Evolutionary conservation across 768 basidiomycete species (phyloP).

Genomic region (Chiua virens): DNA sequence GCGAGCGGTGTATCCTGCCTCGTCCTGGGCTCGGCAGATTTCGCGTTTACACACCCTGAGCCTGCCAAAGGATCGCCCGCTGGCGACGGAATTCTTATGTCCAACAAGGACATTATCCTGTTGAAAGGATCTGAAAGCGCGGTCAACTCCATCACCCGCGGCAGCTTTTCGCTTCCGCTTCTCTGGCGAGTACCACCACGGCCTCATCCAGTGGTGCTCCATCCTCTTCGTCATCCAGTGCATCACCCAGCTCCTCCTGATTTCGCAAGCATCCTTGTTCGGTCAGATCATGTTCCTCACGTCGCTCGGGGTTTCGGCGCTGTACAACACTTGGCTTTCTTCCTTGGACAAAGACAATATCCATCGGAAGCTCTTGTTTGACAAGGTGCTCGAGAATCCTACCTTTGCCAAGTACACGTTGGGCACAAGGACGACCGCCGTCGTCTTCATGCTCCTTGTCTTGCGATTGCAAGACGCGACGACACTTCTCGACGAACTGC

Average conservation of each 20-base stretch:
- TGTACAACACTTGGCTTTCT: constrained; percentile 23
- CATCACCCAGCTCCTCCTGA: constrained; percentile 29
- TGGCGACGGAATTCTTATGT: constrained; percentile 30
- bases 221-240: constrained; percentile 22
- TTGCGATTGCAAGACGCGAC: constrained; percentile 4
- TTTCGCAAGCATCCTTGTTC: constrained; percentile 26
- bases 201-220: constrained; percentile 21
- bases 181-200: constrained; percentile 7
- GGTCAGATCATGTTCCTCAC: constrained; percentile 33
- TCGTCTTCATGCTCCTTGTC: constrained; percentile 17
- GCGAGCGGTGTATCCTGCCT: constrained; percentile 30
- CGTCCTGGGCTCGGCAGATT: constrained; percentile 23
- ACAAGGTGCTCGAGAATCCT: constrained; percentile 13
- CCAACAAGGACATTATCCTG: constrained; percentile 20
- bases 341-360: constrained; percentile 33
- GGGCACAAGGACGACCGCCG: constrained; percentile 14
- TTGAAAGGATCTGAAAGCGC: constrained; percentile 28
- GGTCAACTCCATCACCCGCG: constrained; percentile 31
- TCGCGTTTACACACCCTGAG: constrained; percentile 21
- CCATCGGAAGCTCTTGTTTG: constrained; percentile 13
- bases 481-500: constrained; percentile 9
- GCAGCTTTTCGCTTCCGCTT: constrained; percentile 25
- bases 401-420: constrained; percentile 14
- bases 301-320: constrained; percentile 26
- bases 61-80: constrained; percentile 26